These are phyloP conservation scores for Rutstroemia sp. DNA, from an alignment of 2,329 filamentous ascomycete genomes.

Conservation along the genomic window DNA sequence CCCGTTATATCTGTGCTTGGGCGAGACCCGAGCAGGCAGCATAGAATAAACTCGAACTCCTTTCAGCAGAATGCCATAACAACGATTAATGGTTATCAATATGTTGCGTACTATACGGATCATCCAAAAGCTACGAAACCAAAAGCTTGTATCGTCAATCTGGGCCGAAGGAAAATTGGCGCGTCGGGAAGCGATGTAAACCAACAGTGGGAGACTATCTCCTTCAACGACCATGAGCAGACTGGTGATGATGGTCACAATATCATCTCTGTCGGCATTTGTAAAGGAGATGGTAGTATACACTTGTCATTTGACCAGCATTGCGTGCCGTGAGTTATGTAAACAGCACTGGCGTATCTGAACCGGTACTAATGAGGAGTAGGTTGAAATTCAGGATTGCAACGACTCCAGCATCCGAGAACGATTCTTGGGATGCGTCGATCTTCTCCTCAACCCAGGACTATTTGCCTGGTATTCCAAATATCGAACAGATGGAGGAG, in stretches of 20 bases:
- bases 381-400: constrained; percentile 21
- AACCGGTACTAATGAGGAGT: background rate
- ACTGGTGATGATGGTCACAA: constrained; percentile 22
- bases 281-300: constrained; percentile 20
- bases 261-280: constrained; percentile 21
- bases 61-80: constrained; percentile 23
- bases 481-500: constrained; percentile 16
- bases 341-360: background rate
- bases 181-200: background rate
- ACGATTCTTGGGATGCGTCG: constrained; percentile 13
- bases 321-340: constrained; percentile 18
- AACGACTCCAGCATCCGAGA: background rate
- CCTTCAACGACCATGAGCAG: constrained; percentile 21
- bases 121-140: background rate
- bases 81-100: constrained; percentile 19
- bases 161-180: constrained; percentile 10
- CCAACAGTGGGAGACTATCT: constrained; percentile 16
- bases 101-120: constrained; percentile 20
- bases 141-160: constrained; percentile 13
- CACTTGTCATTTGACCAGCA: constrained; percentile 24
- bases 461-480: constrained; percentile 17
- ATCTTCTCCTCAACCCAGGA: constrained; percentile 16
- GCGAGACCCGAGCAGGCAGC: constrained; percentile 14
- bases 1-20: constrained; percentile 17
- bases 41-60: constrained; percentile 22